Evolutionary conservation across 345 rosid genomes (phyloP), one percentile per base, ranked within the genome.

Genomic region (Murraya koenigii): DNA sequence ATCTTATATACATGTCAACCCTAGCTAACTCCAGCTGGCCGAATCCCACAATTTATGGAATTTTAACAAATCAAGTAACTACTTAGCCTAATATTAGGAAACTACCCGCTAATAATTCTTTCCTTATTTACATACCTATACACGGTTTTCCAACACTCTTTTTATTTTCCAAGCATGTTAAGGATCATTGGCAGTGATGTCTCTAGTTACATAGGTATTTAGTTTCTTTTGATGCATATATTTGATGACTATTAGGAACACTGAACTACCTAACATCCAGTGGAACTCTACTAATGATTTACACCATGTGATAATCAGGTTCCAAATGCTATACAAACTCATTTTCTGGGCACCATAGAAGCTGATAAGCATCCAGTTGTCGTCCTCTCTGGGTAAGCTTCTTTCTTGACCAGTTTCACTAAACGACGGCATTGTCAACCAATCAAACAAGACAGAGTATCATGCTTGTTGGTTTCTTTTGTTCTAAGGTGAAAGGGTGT

Each of bases 301-400:
- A 22, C 62, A 72, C 76, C 69, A 3, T 79, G 66, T 67, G 80
- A 84, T 76, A 64, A 78, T 73, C 88, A 96, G 99, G 90, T 96
- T 78, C 99, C 99, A 49, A 84, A 79, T 86, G 83, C 93, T 75
- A 85, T 96, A 81, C 93, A 91, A 87, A 84, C 84, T 78, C 89
- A 86, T 85, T 92, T 91, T 85, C 76, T 77, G 78, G 95, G 87
- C 81, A 77, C 72, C 58, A 72, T 89, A 74, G 97, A 87, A 74
- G 88, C 90, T 67, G 90, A 87, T 55, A 89, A 86, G 41, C 97
- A 96, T 86, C 99, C 97, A 17, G 93, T 92, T 68, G 86, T 90
- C 81, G 54, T 88, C 62, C 91, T 96, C 58, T 94, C 93, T 38
- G 75, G 89, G 99, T 94, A 87, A 80, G 81, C 64, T 72, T 77